Base-by-base conservation (phyloP, 2,329 filamentous ascomycete genomes). In the Colletotrichum sp. region DNA sequence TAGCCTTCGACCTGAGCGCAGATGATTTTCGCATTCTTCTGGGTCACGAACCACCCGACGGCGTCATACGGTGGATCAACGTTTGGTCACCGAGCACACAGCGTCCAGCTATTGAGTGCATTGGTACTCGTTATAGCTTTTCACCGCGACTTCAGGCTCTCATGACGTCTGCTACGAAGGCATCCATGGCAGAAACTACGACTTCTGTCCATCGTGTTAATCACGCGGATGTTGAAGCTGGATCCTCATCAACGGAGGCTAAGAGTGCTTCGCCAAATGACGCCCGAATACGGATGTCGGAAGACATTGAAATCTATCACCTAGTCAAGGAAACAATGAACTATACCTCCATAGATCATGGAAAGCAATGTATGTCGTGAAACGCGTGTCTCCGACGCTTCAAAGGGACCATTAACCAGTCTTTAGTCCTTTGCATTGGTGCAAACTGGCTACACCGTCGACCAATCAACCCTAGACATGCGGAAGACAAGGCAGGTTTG, bases 241-340 rank as follows among this genome's bases (percentile, higher is more conserved):
- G 26, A 13, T 63, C 55, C 26, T n/a, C 6, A 28, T 57, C 24
- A 13, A 77, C 64, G 7, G 74, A 72, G 62, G 63, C 69, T 6
- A 52, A 74, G 49, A 77, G 72, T 15, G 68, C 67, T 39, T 26
- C 39, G 24, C 57, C 79, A 21, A 28, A 34, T 9, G 78, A 79
- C 15, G 81, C 26, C 15, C 39, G 12, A 15, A 7, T 15, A 26
- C 69, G 64, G 26, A 30, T 21, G 21, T 26, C 59, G 21, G 71
- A 83, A 59, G 82, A 80, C 36, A 72, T 86, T 74, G 79, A 85
- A 77, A 79, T 89, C 76, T 85, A 85, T 76, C 66, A 91, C 34
- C 88, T 95, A 57, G 90, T 93, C 8, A 89, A 94, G 77, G 90
- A 93, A 71, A 93, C 95, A n/a, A 93, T 93, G 87, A 94, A 95